phyloP scores from a whole-genome alignment of 1,284 basidiomycete species.

The Schizopora paradoxa region DNA sequence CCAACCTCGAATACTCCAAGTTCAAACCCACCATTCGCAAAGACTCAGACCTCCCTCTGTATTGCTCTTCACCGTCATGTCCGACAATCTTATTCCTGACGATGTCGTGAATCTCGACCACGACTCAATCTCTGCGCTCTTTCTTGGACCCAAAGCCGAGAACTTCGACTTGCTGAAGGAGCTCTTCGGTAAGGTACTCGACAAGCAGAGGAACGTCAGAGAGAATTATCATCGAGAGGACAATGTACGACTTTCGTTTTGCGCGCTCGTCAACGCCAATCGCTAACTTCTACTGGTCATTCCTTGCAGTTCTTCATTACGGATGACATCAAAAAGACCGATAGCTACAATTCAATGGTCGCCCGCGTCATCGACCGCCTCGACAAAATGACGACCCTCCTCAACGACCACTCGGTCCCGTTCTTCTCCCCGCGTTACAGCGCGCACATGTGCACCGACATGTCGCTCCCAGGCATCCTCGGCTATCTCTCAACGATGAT shows the following conservation, averaged over 20 bases:
- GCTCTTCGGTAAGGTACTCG: conserved; percentile 18
- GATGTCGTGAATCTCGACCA: no score
- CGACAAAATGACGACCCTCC: conserved; percentile 3
- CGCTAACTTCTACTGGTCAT: background rate
- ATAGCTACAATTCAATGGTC: background rate
- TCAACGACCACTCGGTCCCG: conserved; percentile 31
- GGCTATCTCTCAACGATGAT: conserved; percentile 36
- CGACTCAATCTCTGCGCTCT: conserved; percentile 27
- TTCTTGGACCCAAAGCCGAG: conserved; percentile 27
- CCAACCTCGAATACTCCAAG: no score
- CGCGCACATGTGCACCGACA: conserved; percentile 38
- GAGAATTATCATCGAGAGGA: conserved; percentile 21
- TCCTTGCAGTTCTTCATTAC: conserved; percentile 21
- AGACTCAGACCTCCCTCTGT: no score
- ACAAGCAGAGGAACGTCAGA: conserved; percentile 15
- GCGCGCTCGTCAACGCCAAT: background rate
- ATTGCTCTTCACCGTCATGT: no score
- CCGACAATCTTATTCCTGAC: no score
- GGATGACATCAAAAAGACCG: conserved; percentile 17
- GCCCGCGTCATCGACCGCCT: background rate
- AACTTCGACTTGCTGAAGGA: conserved; percentile 22
- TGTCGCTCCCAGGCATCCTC: conserved; percentile 33
- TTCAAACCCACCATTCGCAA: no score
- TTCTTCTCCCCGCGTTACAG: conserved; percentile 40
- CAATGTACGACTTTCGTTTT: conserved; percentile 6